Base-by-base conservation (phyloP, 1,139 yeast genomes). In the Hemisphaericaspora subhashii region DNA sequence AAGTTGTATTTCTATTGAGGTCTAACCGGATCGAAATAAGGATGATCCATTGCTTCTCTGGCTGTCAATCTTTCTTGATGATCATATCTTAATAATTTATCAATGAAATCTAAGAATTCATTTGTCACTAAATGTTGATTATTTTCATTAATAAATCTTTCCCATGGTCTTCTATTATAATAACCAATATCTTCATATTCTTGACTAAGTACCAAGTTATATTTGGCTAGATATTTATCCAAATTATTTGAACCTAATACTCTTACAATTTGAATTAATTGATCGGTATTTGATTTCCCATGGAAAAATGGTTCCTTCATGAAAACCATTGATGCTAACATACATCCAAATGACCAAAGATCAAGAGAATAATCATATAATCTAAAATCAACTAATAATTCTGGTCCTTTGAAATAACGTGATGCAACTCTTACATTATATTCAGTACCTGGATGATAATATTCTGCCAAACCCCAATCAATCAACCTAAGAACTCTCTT, bases 401-500 rank as follows among this genome's bases (percentile, higher is more conserved):
- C 99, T 1, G 99, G 99, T 21, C 98, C 98, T 66, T 94, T 94
- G 68, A 88, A 94, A 63, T 92, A 92, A 50, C 98, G 77, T n/a
- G 96, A 87, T 1, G 98, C 98, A 13, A 94, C 99, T 50, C 99
- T 79, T 20, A 92, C 98, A 54, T 94, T 94, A 62, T 90, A 92
- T 55, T 89, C 96, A 50, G 86, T 87, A 16, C 95, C 95, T 5
- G 89, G 86, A 58, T 94, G 98, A 61, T 94, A 94, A 58, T 90
- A 92, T 62, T 94, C 99, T 3, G 98, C 98, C 43, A 94, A 72
- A 9, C 99, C 99, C 98, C 98, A 94, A 68, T 94, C 99, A 50
- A 94, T 94, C 48, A 94, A 76, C 48, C 97, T 77, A 50, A 94
- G 69, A 44, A 68, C 70, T 53, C 79, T 77, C 50, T 74, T 73